Percentiles rank a stretch among this genome's conserved stretches.
phyloP scores from a whole-genome alignment of 176 grass and related monocot genomes.

The Alloteropsis semialata region DNA sequence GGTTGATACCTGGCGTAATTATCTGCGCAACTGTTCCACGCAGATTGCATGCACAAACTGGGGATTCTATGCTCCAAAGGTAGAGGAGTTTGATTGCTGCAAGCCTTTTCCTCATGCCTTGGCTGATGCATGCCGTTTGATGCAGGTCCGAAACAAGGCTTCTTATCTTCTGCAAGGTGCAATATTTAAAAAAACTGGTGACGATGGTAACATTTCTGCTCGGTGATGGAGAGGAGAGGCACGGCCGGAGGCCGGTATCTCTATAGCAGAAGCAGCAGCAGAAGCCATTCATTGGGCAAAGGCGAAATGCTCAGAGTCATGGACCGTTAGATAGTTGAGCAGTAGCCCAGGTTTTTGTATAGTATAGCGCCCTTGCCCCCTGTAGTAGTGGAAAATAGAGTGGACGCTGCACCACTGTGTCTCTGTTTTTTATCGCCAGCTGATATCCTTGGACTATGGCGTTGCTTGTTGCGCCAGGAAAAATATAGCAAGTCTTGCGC shows the following conservation, averaged over 20 bases:
- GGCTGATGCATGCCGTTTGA: neutral
- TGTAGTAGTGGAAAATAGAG: neutral
- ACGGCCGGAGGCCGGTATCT: too few species aligned
- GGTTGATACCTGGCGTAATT: constrained; percentile 59
- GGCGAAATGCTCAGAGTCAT: neutral
- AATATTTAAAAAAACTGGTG: constrained; percentile 32
- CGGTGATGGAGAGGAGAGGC: neutral
- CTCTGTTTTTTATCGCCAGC: neutral
- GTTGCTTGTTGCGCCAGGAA: too few species aligned
- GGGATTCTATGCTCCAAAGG: constrained; percentile 86
- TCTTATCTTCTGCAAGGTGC: constrained; percentile 77
- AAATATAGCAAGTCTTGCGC: too few species aligned
- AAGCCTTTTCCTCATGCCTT: neutral
- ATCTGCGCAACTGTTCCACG: constrained; percentile 66
- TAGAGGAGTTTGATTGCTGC: neutral
- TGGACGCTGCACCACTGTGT: neutral
- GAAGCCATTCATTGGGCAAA: neutral
- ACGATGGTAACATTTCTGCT: neutral
- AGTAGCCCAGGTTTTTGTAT: neutral
- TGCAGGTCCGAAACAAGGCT: constrained; percentile 82
- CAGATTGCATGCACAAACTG: constrained; percentile 78
- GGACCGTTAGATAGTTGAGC: neutral
- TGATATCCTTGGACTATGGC: too few species aligned
- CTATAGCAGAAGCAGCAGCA: neutral
- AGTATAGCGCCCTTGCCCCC: neutral